A percentile compares a stretch with the other conserved stretches of the same genome.
Conservation (phyloP, 257 asterid genomes). For the Solanum medicagineum region DNA sequence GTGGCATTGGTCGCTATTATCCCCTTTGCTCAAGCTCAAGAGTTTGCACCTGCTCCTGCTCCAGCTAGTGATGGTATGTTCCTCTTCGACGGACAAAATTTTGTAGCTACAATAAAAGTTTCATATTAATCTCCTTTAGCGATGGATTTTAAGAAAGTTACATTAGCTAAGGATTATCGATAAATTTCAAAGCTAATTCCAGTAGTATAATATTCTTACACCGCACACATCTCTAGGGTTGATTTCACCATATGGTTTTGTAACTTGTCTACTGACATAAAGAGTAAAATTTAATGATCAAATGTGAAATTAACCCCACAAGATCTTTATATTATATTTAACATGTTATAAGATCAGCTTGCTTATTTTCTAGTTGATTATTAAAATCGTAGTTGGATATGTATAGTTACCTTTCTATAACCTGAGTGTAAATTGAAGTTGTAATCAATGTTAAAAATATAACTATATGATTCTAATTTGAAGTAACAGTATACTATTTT, state of each 20-base stretch:
- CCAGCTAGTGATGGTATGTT: slow-evolving; percentile 12
- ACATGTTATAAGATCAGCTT: too few relatives aligned
- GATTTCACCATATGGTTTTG: too few relatives aligned
- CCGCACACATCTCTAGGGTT: not conserved
- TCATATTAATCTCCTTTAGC: not conserved
- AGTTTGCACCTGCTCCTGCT: slow-evolving; percentile 10
- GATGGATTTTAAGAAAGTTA: not conserved
- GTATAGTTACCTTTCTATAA: too few relatives aligned
- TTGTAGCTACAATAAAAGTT: not conserved
- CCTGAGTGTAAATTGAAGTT: too few relatives aligned
- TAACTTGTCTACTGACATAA: not conserved
- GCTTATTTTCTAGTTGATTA: too few relatives aligned
- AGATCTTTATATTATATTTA: too few relatives aligned
- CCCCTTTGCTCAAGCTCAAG: slow-evolving; percentile 1
- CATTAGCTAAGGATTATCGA: not conserved
- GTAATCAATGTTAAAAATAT: too few relatives aligned
- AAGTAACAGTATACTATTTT: not conserved
- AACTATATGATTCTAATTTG: too few relatives aligned
- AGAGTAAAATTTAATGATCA: not conserved
- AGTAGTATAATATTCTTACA: not conserved
- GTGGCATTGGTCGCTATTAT: not conserved
- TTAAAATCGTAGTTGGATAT: too few relatives aligned
- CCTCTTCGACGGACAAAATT: not conserved
- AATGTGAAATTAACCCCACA: not conserved
- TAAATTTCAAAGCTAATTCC: not conserved